These are phyloP conservation scores for Moelleriella libera DNA, from an alignment of 2,329 filamentous ascomycete genomes.

Conservation along the genomic window DNA sequence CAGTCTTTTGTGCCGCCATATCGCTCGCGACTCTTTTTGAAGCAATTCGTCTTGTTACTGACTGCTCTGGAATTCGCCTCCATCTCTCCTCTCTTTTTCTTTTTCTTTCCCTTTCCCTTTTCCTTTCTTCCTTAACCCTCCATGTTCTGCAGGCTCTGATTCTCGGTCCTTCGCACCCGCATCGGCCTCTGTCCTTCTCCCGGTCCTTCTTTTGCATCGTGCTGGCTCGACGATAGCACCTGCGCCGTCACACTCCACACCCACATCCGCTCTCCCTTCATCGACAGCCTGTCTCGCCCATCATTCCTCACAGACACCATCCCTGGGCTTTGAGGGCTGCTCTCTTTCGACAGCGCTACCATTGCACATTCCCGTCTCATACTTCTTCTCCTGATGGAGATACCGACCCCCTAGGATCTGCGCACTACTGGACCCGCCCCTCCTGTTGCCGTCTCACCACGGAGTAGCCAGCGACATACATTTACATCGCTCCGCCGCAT, in stretches of 20 bases:
- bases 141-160: no score
- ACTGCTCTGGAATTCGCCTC: no score
- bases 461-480: not conserved
- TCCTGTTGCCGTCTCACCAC: slow-evolving; percentile 1
- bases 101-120: no score
- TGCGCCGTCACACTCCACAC: not conserved
- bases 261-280: slow-evolving; percentile 3
- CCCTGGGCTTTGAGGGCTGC: slow-evolving; percentile 14
- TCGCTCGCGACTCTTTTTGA: not conserved
- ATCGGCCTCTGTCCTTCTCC: not conserved
- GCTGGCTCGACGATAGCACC: not conserved
- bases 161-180: no score
- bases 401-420: slow-evolving; percentile 2
- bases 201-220: not conserved
- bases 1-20: not conserved
- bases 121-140: no score
- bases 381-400: slow-evolving; percentile 1
- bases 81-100: no score
- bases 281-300: slow-evolving; percentile 17
- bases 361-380: slow-evolving; percentile 6
- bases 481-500: slow-evolving; percentile 3
- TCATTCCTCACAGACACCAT: slow-evolving; percentile 18
- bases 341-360: slow-evolving; percentile 4
- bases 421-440: slow-evolving; percentile 4
- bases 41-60: not conserved